Base-by-base conservation (phyloP, 192 early-diverging fungal species). In the Linnemannia exigua region DNA sequence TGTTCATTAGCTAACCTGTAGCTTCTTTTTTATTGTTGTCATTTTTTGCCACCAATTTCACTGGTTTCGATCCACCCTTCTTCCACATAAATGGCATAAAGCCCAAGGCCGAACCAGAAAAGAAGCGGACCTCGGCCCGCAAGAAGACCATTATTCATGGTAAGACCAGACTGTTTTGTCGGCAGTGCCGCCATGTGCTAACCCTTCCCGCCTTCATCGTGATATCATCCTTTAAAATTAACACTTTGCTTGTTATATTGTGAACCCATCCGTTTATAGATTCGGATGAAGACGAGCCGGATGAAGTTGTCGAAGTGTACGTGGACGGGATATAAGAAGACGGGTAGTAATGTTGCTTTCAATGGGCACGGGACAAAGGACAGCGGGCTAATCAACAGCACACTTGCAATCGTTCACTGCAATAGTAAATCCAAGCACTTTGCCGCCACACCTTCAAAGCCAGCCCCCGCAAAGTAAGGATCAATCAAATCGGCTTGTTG, bases 11-110 rank as follows among this genome's bases (percentile, higher is more conserved):
- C 68, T 75, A 11, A 44, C 22, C n/a, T n/a, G 25, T 11, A 6
- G 12, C 11, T 31, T 20, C 22, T 48, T 31, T 35, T 3, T 3
- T 14, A n/a, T 22, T 79, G 28, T 79, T 76, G 84, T 51, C 51
- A 74, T 2, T 3, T 58, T 86, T 86, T 86, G 84, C 84, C 84
- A 86, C 84, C 84, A 86, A 86, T 66, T 76, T 76, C 76, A 3
- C 6, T 44, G 20, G 20, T 35, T 9, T 20, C 67, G 33, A 36
- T 41, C 15, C 20, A 0, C 33, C 47, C 8, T 48, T 31, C 5
- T 37, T 9, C 41, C 25, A 1, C 35, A 1, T 15, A n/a, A 47
- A n/a, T 37, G 44, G n/a, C 14, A 25, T 44, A 72, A 75, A 79
- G 37, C 46, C 76, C 0, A 79, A 63, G 28, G 37, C 76, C 2